Evolutionary conservation across 208 protist species (phyloP).

Genomic region (Crithidia bombi): DNA sequence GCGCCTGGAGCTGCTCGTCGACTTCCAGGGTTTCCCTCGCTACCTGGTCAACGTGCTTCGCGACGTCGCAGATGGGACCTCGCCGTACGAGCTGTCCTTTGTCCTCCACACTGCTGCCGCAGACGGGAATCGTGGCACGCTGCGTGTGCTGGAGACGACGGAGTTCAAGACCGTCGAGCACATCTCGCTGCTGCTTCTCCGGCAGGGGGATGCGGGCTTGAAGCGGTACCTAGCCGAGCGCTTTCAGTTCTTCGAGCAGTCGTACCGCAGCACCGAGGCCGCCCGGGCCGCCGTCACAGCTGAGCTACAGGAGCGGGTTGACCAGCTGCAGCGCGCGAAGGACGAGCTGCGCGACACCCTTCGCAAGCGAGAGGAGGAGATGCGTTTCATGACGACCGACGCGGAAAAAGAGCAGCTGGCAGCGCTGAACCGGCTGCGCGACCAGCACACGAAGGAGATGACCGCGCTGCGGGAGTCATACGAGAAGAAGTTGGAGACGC

Average conservation of each 20-base stretch:
- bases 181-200: slow-evolving; percentile 72
- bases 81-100: slow-evolving; percentile 62
- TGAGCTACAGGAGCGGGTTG: slow-evolving; percentile 42
- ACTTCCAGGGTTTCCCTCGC: slow-evolving; percentile 83
- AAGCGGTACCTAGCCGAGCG: slow-evolving; percentile 86
- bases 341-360: slow-evolving; percentile 8
- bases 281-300: slow-evolving; percentile 27
- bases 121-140: slow-evolving; percentile 39
- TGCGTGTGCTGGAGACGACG: slow-evolving; percentile 78
- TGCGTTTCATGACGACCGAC: slow-evolving; percentile 21
- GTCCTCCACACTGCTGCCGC: slow-evolving; percentile 21
- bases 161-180: slow-evolving; percentile 85
- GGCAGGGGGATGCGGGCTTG: slow-evolving; percentile 82
- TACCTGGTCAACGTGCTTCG: slow-evolving; percentile 77
- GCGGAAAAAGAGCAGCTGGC: slow-evolving; percentile 37
- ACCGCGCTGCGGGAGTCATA: slow-evolving; percentile 30
- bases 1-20: slow-evolving; percentile 76
- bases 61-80: slow-evolving; percentile 43
- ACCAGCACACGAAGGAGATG: slow-evolving; percentile 30
- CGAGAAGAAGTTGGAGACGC: slow-evolving; percentile 33
- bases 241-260: slow-evolving; percentile 73
- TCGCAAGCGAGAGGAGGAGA: slow-evolving; percentile 18
- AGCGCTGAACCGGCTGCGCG: slow-evolving; percentile 31
- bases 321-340: slow-evolving; percentile 19
- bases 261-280: slow-evolving; percentile 33